These are phyloP conservation scores for Thelephora ganbajun DNA, from an alignment of 768 basidiomycete species.

Conservation along the genomic window DNA sequence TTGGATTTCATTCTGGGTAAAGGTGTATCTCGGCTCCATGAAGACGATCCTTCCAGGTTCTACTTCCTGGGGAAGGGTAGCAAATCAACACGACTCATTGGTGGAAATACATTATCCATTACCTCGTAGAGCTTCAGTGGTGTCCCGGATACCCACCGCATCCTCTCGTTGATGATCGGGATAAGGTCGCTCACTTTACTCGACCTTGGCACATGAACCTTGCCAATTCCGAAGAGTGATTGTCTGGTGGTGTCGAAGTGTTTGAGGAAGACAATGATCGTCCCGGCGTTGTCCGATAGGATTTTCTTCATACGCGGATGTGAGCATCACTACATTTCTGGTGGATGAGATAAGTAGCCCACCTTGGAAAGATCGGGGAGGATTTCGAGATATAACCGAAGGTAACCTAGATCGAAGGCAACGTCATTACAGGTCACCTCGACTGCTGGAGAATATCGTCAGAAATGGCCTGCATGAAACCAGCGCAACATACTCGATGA, in stretches of 20 bases:
- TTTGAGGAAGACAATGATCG: constrained; percentile 97
- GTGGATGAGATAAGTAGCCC: constrained; percentile 7
- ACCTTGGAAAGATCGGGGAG: constrained; percentile 72
- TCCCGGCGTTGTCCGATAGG: constrained; percentile 64
- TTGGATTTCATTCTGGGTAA: constrained; percentile 96
- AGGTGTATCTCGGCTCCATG: constrained; percentile 92
- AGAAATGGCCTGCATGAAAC: neutral
- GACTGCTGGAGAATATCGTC: constrained; percentile 45
- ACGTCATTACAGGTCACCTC: constrained; percentile 95
- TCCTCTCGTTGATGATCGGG: too few relatives aligned
- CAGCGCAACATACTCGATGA: too few relatives aligned
- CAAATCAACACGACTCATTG: neutral
- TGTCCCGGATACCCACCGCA: constrained; percentile 91
- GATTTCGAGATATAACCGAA: constrained; percentile 88
- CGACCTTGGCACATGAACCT: too few relatives aligned
- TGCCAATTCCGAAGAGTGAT: too few relatives aligned
- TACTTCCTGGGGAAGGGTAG: constrained; percentile 60
- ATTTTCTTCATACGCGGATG: neutral
- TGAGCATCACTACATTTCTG: constrained; percentile 3
- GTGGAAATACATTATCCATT: constrained; percentile 5
- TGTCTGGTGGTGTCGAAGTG: too few relatives aligned
- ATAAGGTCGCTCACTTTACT: too few relatives aligned
- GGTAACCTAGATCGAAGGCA: constrained; percentile 80
- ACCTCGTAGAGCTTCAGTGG: constrained; percentile 93
- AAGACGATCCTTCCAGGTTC: constrained; percentile 99